A percentile compares a stretch with the other conserved stretches of the same genome.
These are phyloP conservation scores for Nemophila menziesii DNA, from an alignment of 257 asterid genomes.

Conservation along the genomic window DNA sequence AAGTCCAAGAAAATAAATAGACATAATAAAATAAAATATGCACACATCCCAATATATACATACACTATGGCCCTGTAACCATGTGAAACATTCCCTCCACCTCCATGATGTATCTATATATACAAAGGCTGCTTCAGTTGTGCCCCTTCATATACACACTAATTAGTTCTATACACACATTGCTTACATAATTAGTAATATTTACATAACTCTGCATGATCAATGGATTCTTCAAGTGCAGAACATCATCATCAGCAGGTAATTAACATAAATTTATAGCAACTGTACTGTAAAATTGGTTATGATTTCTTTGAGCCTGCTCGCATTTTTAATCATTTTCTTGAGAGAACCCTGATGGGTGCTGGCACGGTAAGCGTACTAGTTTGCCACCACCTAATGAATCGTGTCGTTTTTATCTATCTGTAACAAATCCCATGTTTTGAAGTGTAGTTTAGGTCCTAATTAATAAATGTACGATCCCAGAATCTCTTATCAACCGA, in stretches of 20 bases:
- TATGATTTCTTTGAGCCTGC: background rate
- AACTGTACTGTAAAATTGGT: background rate
- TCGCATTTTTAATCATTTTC: background rate
- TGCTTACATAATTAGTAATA: background rate
- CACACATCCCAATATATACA: background rate
- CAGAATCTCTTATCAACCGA: too few species aligned
- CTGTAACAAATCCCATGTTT: too few species aligned
- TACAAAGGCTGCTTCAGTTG: background rate
- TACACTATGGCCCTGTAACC: background rate
- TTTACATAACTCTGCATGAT: background rate
- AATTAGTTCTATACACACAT: background rate
- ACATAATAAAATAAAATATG: too few species aligned
- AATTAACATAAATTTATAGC: background rate
- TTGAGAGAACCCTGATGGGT: too few species aligned
- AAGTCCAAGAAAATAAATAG: too few species aligned
- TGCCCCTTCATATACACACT: background rate
- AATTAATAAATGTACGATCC: too few species aligned
- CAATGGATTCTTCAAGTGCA: conserved; percentile 2
- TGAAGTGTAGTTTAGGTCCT: too few species aligned
- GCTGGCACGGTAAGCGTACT: too few species aligned
- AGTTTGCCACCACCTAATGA: too few species aligned
- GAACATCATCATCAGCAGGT: conserved; percentile 4
- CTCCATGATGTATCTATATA: background rate
- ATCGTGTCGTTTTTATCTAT: too few species aligned
- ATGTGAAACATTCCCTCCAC: background rate